These are phyloP conservation scores for Oryza glaberrima DNA, from an alignment of 176 grass and related monocot species.

Conservation along the genomic window DNA sequence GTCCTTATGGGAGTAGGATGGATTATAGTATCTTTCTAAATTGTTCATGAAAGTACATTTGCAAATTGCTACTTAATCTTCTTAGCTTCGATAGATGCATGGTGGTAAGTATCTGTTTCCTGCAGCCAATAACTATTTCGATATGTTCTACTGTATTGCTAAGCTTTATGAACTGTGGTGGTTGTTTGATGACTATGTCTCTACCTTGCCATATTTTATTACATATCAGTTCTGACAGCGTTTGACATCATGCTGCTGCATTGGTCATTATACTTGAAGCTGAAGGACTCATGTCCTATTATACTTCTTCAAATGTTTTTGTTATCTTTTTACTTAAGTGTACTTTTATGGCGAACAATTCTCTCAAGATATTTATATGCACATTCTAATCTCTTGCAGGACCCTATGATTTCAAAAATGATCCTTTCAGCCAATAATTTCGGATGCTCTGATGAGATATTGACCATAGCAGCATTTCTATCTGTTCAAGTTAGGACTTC, in stretches of 20 bases:
- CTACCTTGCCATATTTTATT: constrained; percentile 14
- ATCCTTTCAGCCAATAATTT: constrained; percentile 80
- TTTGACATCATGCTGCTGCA: constrained; percentile 4
- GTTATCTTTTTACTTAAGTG: neutral
- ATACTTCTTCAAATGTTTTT: neutral
- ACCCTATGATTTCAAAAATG: constrained; percentile 98
- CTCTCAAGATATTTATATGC: constrained; percentile 18
- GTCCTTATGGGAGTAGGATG: neutral
- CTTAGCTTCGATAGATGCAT: neutral
- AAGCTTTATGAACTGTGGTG: neutral
- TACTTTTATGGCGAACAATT: neutral
- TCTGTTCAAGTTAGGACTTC: constrained; percentile 80
- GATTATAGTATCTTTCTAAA: neutral
- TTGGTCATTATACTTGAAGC: neutral
- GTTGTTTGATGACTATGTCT: neutral
- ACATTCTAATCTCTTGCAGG: constrained; percentile 57
- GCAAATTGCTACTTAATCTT: neutral
- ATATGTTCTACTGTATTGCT: neutral
- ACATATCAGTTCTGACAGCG: neutral
- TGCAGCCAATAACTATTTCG: constrained; percentile 9
- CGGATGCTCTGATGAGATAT: constrained; percentile 94
- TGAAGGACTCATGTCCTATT: neutral
- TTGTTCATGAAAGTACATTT: neutral
- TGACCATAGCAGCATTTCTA: constrained; percentile 86
- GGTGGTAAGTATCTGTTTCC: neutral